A percentile compares a stretch with the other conserved stretches of the same genome.
phyloP scores from a whole-genome alignment of 1,284 basidiomycete genomes.

The Ganoderma resinaceum region DNA sequence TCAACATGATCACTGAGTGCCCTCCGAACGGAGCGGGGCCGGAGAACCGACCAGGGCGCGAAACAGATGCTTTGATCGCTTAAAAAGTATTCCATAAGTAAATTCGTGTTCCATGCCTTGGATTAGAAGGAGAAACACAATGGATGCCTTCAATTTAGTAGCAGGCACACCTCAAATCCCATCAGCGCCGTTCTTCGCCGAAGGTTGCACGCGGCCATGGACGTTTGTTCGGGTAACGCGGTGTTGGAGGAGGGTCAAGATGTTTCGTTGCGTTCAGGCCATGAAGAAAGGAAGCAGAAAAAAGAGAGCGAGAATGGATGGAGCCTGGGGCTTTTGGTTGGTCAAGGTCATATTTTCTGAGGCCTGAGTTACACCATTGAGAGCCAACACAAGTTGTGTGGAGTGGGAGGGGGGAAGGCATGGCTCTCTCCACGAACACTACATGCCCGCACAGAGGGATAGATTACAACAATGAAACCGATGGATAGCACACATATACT shows the following conservation, averaged over 20 bases:
- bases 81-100: neutral
- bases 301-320: too few relatives aligned
- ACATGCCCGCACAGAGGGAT: neutral
- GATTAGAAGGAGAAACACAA: neutral
- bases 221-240: too few relatives aligned
- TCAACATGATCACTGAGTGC: neutral
- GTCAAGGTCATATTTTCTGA: too few relatives aligned
- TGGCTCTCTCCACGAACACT: neutral
- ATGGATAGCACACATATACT: neutral
- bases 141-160: too few relatives aligned
- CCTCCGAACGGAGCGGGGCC: neutral
- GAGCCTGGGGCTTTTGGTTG: too few relatives aligned
- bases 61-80: neutral
- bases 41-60: neutral
- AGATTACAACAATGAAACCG: slow-evolving; percentile 1
- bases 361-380: too few relatives aligned
- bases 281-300: too few relatives aligned
- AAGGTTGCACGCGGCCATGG: neutral
- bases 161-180: neutral
- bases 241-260: too few relatives aligned
- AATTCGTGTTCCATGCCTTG: neutral
- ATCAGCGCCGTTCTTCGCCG: neutral
- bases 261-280: too few relatives aligned
- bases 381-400: too few relatives aligned
- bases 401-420: neutral